Base-by-base conservation (phyloP, 2,329 filamentous ascomycete genomes). In the Helotiales sp. region DNA sequence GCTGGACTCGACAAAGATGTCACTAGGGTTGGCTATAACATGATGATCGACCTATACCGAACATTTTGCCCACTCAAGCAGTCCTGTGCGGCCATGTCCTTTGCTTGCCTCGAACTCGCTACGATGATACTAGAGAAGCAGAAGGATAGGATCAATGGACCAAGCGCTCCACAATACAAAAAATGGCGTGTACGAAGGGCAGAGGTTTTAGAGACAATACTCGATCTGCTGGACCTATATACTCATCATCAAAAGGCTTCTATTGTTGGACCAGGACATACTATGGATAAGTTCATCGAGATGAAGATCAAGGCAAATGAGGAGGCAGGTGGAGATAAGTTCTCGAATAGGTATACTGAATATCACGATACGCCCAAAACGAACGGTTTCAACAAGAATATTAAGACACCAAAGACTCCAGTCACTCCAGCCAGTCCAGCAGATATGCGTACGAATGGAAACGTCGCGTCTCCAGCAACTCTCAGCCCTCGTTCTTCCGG, bases 51-150 rank as follows among this genome's bases (percentile, higher is more conserved):
- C 74, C 78, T 96, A 47, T 96, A 97, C 76, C 91, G 93, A 70
- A 99, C 95, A 0, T 96, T 95, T 73, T 88, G 91, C 0, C 93
- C 93, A 8, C 80, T 98, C 57, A 98, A 98, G 76, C 91, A 96
- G 68, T 90, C 87, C 0, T 90, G 90, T 0, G 85, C 89, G n/a
- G 89, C 91, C 13, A 87, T 97, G 81, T 91, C 90, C 0, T 83
- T 96, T 67, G 88, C 89, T 9, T 85, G 91, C 63, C 76, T 96
- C 10, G 92, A 96, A 74, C 82, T 98, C 33, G 88, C 93, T 0
- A 84, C 87, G 0, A 81, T 90, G 25, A 74, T 97, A 55, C 79
- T 83, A 31, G 81, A 81, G 50, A 77, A 79, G 36, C 80, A 84
- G 42, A 66, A 84, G 7, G 79, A 82, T 7, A 71, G 72, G 25